Conservation (phyloP, 306 rosid genomes). For the Prunus mongolica region DNA sequence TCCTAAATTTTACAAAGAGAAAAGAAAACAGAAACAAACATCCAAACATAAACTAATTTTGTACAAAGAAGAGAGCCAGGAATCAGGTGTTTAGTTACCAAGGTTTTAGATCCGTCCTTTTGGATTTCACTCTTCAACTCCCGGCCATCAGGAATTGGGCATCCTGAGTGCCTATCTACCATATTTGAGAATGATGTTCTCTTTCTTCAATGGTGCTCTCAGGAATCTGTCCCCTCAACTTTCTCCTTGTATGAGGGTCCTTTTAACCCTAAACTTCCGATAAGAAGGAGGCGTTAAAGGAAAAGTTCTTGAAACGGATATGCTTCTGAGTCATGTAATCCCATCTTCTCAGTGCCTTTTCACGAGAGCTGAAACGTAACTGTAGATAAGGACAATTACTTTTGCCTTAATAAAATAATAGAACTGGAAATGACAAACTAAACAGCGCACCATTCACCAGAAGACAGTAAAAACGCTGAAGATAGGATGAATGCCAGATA, state of each 20-base stretch:
- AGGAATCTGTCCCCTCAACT: not conserved
- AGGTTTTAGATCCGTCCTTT: not conserved
- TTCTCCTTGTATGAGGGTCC: not conserved
- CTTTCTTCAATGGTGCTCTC: not conserved
- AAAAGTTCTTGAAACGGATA: conserved; percentile 1
- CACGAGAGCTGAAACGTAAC: not conserved
- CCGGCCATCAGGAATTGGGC: conserved; percentile 13
- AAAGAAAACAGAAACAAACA: too few species aligned
- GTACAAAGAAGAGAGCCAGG: too few species aligned
- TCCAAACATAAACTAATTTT: too few species aligned
- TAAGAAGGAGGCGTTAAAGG: conserved; percentile 7
- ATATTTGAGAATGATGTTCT: not conserved
- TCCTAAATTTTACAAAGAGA: too few species aligned
- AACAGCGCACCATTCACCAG: not conserved
- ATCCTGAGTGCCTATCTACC: not conserved
- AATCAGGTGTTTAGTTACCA: conserved; percentile 7
- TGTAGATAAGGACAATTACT: not conserved
- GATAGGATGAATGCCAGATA: not conserved
- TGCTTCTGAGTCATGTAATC: conserved; percentile 2
- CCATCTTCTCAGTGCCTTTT: conserved; percentile 6
- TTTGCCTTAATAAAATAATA: not conserved
- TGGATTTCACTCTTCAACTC: not conserved
- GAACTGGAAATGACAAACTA: conserved; percentile 8
- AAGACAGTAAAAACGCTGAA: not conserved
- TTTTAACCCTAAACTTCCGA: not conserved